These are phyloP conservation scores for Hemileccinum rubropunctum DNA, from an alignment of 768 basidiomycete species.

Conservation along the genomic window DNA sequence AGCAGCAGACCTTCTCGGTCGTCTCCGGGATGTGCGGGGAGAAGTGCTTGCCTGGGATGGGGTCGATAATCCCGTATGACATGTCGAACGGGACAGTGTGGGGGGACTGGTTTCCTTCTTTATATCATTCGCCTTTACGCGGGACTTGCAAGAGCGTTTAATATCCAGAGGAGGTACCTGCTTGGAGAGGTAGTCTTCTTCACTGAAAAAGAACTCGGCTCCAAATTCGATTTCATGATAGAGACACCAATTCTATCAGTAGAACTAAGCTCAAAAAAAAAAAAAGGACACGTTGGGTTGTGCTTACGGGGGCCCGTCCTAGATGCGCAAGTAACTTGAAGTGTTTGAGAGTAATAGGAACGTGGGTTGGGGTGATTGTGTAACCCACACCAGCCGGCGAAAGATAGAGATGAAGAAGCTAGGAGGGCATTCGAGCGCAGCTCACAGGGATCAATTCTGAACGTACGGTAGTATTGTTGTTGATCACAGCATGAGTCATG, in stretches of 20 bases:
- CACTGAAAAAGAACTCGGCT: conserved; percentile 65
- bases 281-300: neutral
- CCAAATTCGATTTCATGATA: conserved; percentile 63
- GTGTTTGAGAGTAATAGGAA: conserved; percentile 74
- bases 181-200: conserved; percentile 60
- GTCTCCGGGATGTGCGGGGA: conserved; percentile 39
- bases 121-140: conserved; percentile 30
- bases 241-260: conserved; percentile 46
- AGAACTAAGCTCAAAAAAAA: conserved; percentile 1
- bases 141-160: conserved; percentile 26
- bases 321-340: conserved; percentile 72
- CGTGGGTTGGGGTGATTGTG: conserved; percentile 32
- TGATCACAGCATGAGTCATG: conserved; percentile 72
- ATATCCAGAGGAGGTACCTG: conserved; percentile 19
- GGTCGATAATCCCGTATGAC: conserved; percentile 12
- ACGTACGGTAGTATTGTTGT: conserved; percentile 47
- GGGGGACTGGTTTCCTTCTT: conserved; percentile 42
- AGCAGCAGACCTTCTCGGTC: conserved; percentile 59
- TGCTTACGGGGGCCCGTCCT: conserved; percentile 56
- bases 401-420: conserved; percentile 52
- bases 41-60: conserved; percentile 18
- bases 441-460: neutral
- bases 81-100: conserved; percentile 25
- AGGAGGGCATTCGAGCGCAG: neutral
- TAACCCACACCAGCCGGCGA: conserved; percentile 22